These are phyloP conservation scores for Trichocladium uniseriatum DNA, from an alignment of 495 filamentous ascomycete genomes.

Conservation along the genomic window DNA sequence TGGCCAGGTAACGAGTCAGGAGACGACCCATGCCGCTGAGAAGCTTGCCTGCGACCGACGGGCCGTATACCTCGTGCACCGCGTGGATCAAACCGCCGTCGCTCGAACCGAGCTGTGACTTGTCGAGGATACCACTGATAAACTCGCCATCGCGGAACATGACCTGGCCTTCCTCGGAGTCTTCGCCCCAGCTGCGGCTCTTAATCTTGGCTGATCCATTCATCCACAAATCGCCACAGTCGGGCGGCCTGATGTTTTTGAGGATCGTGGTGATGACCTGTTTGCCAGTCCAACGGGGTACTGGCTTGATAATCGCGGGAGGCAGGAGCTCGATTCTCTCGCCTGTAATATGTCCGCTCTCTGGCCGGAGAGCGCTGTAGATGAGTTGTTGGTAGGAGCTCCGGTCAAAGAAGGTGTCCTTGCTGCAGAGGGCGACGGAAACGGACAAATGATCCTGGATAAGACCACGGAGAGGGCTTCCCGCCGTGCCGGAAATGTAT, in stretches of 20 bases:
- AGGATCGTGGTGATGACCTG: constrained; percentile 90
- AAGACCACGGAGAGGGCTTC: constrained; percentile 88
- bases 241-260: constrained; percentile 73
- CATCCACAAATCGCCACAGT: constrained; percentile 70
- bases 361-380: constrained; percentile 80
- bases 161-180: constrained; percentile 60
- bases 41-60: constrained; percentile 70
- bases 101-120: constrained; percentile 83
- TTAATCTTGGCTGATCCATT: constrained; percentile 67
- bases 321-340: constrained; percentile 66
- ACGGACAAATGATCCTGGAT: constrained; percentile 99
- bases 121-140: constrained; percentile 86
- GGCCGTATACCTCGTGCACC: constrained; percentile 88
- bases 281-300: constrained; percentile 89
- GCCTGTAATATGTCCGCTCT: constrained; percentile 66
- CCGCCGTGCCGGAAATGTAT: constrained; percentile 88
- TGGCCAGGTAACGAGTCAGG: constrained; percentile 79
- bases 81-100: constrained; percentile 84
- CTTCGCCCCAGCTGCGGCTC: constrained; percentile 59
- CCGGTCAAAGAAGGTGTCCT: constrained; percentile 84
- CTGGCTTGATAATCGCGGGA: constrained; percentile 76
- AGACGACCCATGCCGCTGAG: constrained; percentile 84
- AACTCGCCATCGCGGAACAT: constrained; percentile 81
- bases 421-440: constrained; percentile 78
- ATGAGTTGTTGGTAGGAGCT: constrained; percentile 89